phyloP scores from a whole-genome alignment of 257 asterid genomes.

The Solanum bukasovii region DNA sequence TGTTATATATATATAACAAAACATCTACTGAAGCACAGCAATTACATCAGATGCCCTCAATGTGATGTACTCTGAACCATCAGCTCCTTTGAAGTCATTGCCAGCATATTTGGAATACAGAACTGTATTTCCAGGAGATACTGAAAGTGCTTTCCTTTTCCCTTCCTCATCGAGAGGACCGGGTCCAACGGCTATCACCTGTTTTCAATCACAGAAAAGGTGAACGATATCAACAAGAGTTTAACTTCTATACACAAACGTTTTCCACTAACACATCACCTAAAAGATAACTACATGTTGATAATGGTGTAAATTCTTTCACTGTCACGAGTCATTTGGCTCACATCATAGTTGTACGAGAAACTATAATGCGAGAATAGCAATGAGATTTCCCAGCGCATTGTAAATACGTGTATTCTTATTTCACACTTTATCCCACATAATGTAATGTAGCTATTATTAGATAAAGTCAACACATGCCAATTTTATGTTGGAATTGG shows the following conservation, averaged over 20 bases:
- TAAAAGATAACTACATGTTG: not conserved
- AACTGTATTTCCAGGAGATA: constrained; percentile 69
- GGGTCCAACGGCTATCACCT: constrained; percentile 86
- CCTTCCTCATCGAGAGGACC: constrained; percentile 86
- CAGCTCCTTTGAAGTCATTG: constrained; percentile 70
- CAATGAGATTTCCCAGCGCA: not conserved
- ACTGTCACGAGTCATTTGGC: not conserved
- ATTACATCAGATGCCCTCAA: constrained; percentile 74
- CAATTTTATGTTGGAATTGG: not conserved
- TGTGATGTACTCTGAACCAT: constrained; percentile 67
- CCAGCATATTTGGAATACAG: constrained; percentile 89
- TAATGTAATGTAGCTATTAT: not conserved
- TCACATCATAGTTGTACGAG: not conserved
- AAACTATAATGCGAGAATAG: not conserved
- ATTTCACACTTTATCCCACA: not conserved
- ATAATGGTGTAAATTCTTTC: not conserved
- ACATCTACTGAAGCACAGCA: constrained; percentile 58
- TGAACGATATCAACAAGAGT: not conserved
- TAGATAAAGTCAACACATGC: not conserved
- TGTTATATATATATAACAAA: not conserved
- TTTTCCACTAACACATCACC: not conserved
- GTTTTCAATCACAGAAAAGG: not conserved
- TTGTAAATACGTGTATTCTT: not conserved
- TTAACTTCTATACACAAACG: not conserved
- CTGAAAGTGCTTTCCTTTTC: constrained; percentile 56